These are phyloP conservation scores for Ustilago esculenta DNA, from an alignment of 1,284 basidiomycete species.

Conservation along the genomic window DNA sequence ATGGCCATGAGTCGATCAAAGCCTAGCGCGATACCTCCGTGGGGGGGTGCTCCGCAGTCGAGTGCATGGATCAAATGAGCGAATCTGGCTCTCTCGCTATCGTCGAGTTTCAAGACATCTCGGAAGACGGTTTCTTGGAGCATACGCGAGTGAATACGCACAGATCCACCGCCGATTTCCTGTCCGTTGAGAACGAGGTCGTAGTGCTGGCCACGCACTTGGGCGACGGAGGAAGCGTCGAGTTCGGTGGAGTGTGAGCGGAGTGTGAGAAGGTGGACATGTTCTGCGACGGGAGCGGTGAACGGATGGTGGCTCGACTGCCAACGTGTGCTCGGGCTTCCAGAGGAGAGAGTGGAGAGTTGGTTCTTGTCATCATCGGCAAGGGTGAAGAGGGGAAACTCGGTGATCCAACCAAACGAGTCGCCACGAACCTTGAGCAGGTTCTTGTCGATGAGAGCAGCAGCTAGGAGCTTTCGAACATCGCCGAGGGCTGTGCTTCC, in stretches of 20 bases:
- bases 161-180: slow-evolving; percentile 92
- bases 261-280: slow-evolving; percentile 80
- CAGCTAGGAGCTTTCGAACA: slow-evolving; percentile 75
- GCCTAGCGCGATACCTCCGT: slow-evolving; percentile 86
- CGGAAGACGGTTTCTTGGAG: slow-evolving; percentile 87
- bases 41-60: slow-evolving; percentile 87
- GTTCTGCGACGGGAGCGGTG: slow-evolving; percentile 91
- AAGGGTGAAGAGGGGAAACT: slow-evolving; percentile 91
- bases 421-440: slow-evolving; percentile 69
- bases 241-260: slow-evolving; percentile 55
- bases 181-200: slow-evolving; percentile 94
- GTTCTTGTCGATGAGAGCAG: slow-evolving; percentile 76
- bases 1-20: slow-evolving; percentile 92
- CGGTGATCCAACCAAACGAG: slow-evolving; percentile 93
- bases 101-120: slow-evolving; percentile 78
- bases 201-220: slow-evolving; percentile 88
- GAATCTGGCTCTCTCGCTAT: slow-evolving; percentile 79
- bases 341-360: slow-evolving; percentile 70
- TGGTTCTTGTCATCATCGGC: slow-evolving; percentile 87
- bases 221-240: slow-evolving; percentile 8
- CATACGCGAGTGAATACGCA: slow-evolving; percentile 85
- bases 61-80: slow-evolving; percentile 85
- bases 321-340: slow-evolving; percentile 72
- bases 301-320: slow-evolving; percentile 93
- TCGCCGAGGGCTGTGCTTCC: slow-evolving; percentile 84